Percentiles rank a stretch among this genome's conserved stretches.
Evolutionary conservation across 495 filamentous ascomycete genomes (phyloP).

Genomic region (Penicillium crystallinum): DNA sequence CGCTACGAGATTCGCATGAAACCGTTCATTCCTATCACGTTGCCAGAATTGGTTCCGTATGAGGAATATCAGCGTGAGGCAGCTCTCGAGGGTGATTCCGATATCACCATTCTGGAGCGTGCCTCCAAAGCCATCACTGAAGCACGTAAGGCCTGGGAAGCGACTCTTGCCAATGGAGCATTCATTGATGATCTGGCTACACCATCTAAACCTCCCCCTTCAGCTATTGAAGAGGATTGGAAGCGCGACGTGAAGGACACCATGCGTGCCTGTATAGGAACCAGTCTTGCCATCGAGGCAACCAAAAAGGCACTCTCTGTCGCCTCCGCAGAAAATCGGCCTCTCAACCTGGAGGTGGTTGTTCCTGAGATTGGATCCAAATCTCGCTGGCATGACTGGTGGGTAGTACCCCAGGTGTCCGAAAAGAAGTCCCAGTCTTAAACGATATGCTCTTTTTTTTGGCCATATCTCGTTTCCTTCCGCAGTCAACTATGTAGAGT

Average conservation of each 20-base stretch:
- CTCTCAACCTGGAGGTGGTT: slow-evolving; percentile 42
- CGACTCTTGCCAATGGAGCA: slow-evolving; percentile 41
- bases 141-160: slow-evolving; percentile 63
- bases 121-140: slow-evolving; percentile 55
- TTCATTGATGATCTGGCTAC: slow-evolving; percentile 25
- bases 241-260: slow-evolving; percentile 50
- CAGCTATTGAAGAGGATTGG: slow-evolving; percentile 54
- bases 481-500: background rate
- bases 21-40: slow-evolving; percentile 64
- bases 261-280: slow-evolving; percentile 60
- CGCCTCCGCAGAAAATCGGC: background rate
- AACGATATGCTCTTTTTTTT: background rate
- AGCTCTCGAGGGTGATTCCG: slow-evolving; percentile 36
- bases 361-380: slow-evolving; percentile 51
- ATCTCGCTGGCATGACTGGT: slow-evolving; percentile 65
- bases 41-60: slow-evolving; percentile 66
- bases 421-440: slow-evolving; percentile 13
- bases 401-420: slow-evolving; percentile 65
- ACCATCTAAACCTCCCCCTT: slow-evolving; percentile 39
- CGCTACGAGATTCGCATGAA: slow-evolving; percentile 90
- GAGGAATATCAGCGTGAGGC: slow-evolving; percentile 50
- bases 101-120: slow-evolving; percentile 48
- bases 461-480: background rate
- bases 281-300: slow-evolving; percentile 56
- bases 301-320: slow-evolving; percentile 44